Evolutionary conservation across 1,139 yeast species (phyloP).

Genomic region (Saccharomycopsis phalli): DNA sequence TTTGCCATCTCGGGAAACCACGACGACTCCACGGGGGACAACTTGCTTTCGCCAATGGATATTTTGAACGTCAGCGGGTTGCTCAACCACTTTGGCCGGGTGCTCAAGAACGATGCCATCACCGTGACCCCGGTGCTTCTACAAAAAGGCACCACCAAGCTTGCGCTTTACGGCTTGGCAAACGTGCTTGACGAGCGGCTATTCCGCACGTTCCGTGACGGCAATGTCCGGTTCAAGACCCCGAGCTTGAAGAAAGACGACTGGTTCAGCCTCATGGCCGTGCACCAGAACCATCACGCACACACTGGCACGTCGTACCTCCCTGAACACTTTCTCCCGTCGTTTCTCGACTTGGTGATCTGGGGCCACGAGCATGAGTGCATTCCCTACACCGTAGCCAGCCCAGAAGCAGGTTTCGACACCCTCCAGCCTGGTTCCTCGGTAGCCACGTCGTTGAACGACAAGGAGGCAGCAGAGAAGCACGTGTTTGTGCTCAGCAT

Average conservation of each 20-base stretch:
- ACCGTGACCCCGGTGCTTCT: conserved; percentile 70
- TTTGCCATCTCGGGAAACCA: conserved; percentile 95
- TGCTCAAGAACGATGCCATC: conserved; percentile 66
- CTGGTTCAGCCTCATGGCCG: conserved; percentile 81
- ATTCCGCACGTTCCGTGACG: conserved; percentile 72
- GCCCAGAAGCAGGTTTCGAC: conserved; percentile 61
- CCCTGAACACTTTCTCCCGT: conserved; percentile 79
- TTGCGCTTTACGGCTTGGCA: conserved; percentile 85
- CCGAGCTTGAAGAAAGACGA: conserved; percentile 52
- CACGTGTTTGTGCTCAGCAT: conserved; percentile 64
- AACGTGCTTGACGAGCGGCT: conserved; percentile 85
- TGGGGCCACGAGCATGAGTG: conserved; percentile 99
- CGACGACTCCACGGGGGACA: conserved; percentile 92
- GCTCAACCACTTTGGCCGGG: conserved; percentile 84
- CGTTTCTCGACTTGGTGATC: conserved; percentile 67
- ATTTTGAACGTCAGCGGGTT: conserved; percentile 74
- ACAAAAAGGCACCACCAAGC: conserved; percentile 70
- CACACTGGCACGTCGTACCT: conserved; percentile 75
- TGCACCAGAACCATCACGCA: conserved; percentile 86
- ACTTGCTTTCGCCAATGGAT: conserved; percentile 81
- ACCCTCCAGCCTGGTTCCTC: conserved; percentile 93
- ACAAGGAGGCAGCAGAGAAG: conserved; percentile 75
- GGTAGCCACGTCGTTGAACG: conserved; percentile 82
- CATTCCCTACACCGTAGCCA: conserved; percentile 54
- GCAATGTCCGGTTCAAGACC: conserved; percentile 66